A percentile compares a stretch with the other conserved stretches of the same genome.
These are phyloP conservation scores for Leccinum uliginosum DNA, from an alignment of 768 basidiomycete species.

Conservation along the genomic window DNA sequence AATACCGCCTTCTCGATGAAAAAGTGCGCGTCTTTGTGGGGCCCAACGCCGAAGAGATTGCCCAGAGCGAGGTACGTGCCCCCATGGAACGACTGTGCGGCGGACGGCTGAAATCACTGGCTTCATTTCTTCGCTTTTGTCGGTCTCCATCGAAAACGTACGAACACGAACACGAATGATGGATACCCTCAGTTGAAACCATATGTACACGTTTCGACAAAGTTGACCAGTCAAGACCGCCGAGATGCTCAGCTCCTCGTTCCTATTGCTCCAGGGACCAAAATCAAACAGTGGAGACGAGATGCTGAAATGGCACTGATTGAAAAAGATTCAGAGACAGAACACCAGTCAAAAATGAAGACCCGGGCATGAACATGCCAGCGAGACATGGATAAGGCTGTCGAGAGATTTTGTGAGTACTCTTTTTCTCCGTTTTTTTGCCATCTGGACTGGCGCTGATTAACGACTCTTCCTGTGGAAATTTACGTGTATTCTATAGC, in stretches of 20 bases:
- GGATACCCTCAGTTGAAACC: slow-evolving; percentile 20
- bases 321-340: background rate
- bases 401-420: background rate
- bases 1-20: slow-evolving; percentile 79
- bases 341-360: background rate
- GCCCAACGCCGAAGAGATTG: slow-evolving; percentile 63
- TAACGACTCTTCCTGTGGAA: background rate
- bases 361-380: background rate
- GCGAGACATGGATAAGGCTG: background rate
- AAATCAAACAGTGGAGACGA: slow-evolving; percentile 25
- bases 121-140: background rate
- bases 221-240: slow-evolving; percentile 19
- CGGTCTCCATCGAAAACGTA: background rate
- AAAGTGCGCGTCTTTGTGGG: slow-evolving; percentile 82
- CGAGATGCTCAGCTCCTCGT: slow-evolving; percentile 25
- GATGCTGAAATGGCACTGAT: slow-evolving; percentile 8
- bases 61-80: slow-evolving; percentile 49
- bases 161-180: background rate
- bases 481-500: background rate
- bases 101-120: background rate
- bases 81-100: background rate
- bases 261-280: slow-evolving; percentile 23
- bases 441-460: background rate
- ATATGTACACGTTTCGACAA: slow-evolving; percentile 26
- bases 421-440: background rate